Base-by-base conservation (phyloP, 2,329 filamentous ascomycete species). In the Berkeleyomyces basicola region DNA sequence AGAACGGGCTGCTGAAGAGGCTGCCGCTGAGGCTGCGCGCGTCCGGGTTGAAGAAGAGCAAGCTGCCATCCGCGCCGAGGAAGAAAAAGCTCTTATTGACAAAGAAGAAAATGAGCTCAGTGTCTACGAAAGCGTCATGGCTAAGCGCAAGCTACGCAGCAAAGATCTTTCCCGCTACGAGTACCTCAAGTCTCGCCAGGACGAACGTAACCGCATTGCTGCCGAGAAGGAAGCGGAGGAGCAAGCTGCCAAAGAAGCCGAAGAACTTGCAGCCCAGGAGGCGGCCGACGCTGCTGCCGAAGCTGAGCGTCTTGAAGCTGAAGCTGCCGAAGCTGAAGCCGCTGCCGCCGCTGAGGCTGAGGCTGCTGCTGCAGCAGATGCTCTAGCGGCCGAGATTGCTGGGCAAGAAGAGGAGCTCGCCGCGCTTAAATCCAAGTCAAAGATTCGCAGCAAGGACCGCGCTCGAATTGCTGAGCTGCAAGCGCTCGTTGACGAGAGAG, bases 191-290 rank as follows among this genome's bases (percentile, higher is more conserved):
- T 31, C 36, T 11, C 63, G 63, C 23, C 63, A 64, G 14, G 59
- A 64, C 31, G 63, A 64, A 39, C 60, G 63, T 33, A 33, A 42
- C 7, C 55, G 59, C 36, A 23, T 62, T 44, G 60, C 60, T 49
- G 55, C 60, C 23, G 63, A 62, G 42, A 64, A 62, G 47, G 63
- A 62, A 23, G 60, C 63, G 3, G 71, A 73, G 59, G 69, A 72
- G 57, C 67, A 68, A 55, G 69, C 66, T 36, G 72, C 70, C 16
- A 69, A 67, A 10, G 70, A 72, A 63, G 70, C 70, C 10, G 72
- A 74, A 62, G 69, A 71, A 55, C 61, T 65, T 31, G 67, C 62
- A 39, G 42, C 65, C 7, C 64, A 66, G 42, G 66, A 70, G 2
- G 70, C 68, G 2, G 62, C 58, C 2, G 62, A 53, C n/a, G 62